Base-by-base conservation (phyloP, 2,329 filamentous ascomycete genomes). In the Zasmidium cellare region DNA sequence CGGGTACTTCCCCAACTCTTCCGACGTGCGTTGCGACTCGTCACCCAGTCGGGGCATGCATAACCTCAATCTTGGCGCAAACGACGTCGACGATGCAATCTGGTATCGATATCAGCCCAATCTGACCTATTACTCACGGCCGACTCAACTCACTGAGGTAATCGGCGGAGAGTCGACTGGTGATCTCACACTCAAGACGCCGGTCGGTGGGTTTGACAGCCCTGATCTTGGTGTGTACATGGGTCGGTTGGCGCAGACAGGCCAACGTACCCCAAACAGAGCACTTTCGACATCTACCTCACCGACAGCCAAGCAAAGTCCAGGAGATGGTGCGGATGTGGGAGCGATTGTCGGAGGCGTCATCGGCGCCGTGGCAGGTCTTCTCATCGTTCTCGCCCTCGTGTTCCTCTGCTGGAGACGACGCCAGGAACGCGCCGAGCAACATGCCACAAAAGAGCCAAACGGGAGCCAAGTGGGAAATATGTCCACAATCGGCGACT, bases 1-100 rank as follows among this genome's bases (percentile, higher is more conserved):
- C 20, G 86, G 86, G 18, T 79, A 77, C 47, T 85, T 86, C 59
- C 80, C 84, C 12, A 64, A 87, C 65, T 74, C 74, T n/a, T 75
- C 77, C 1, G 72, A 74, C 12, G 75, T 44, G 62, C 38, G 20
- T 18, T 85, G 82, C 63, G 82, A 85, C 63, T 71, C 69, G 24
- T 72, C 75, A 1, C 67, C 69, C 5, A 72, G 78, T 25, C 82
- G 77, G 75, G 82, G 77, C 9, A 77, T 76, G 7, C 82, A 85
- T 67, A 80, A 81, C 61, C 64, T 80, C 16, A 77, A 83, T 64
- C 71, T 83, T 22, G 78, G 80, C 44, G 69, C 77, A 46, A 75
- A 78, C 31, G 79, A 79, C 63, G 63, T 70, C 2, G 71, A 76
- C 25, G 67, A 73, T n/a, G 75, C 71, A 7, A 68, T 71, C 9